These are phyloP conservation scores for Colletotrichum caudatum DNA, from an alignment of 2,329 filamentous ascomycete genomes.

Conservation along the genomic window DNA sequence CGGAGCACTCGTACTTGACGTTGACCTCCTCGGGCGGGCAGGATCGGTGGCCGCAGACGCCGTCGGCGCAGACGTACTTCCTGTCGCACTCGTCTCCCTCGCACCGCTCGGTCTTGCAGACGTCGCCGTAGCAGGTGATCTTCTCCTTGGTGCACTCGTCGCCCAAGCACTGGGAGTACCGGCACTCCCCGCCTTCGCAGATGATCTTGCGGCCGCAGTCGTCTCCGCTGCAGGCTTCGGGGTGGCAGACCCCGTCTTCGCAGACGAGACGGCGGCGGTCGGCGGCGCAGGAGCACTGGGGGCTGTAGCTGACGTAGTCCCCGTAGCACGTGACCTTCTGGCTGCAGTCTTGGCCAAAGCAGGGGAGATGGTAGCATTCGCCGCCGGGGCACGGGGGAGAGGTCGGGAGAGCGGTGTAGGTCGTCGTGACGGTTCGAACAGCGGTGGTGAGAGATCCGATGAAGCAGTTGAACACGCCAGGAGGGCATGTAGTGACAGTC, in stretches of 20 bases:
- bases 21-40: slow-evolving; percentile 43
- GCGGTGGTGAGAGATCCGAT: slow-evolving; percentile 23
- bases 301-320: slow-evolving; percentile 44
- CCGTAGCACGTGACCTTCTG: slow-evolving; percentile 36
- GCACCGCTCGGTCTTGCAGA: slow-evolving; percentile 50
- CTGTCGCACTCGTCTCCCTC: slow-evolving; percentile 46
- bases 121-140: slow-evolving; percentile 32
- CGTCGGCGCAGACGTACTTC: slow-evolving; percentile 44
- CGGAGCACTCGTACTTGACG: slow-evolving; percentile 52
- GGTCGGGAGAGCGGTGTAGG: slow-evolving; percentile 17
- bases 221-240: slow-evolving; percentile 37
- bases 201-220: slow-evolving; percentile 32
- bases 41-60: slow-evolving; percentile 45
- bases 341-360: slow-evolving; percentile 33
- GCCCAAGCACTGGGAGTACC: slow-evolving; percentile 27
- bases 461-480: slow-evolving; percentile 3
- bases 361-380: slow-evolving; percentile 22
- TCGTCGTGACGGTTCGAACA: slow-evolving; percentile 30
- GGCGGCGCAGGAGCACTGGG: slow-evolving; percentile 51
- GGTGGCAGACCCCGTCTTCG: slow-evolving; percentile 38
- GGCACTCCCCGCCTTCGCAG: slow-evolving; percentile 28
- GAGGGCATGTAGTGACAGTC: slow-evolving; percentile 23
- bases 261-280: slow-evolving; percentile 49
- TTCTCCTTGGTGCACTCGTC: slow-evolving; percentile 33
- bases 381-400: slow-evolving; percentile 18